Evolutionary conservation across 2,329 filamentous ascomycete species (phyloP), one percentile per base, ranked within the genome.

Genomic region (Colletotrichum chrysophilum): DNA sequence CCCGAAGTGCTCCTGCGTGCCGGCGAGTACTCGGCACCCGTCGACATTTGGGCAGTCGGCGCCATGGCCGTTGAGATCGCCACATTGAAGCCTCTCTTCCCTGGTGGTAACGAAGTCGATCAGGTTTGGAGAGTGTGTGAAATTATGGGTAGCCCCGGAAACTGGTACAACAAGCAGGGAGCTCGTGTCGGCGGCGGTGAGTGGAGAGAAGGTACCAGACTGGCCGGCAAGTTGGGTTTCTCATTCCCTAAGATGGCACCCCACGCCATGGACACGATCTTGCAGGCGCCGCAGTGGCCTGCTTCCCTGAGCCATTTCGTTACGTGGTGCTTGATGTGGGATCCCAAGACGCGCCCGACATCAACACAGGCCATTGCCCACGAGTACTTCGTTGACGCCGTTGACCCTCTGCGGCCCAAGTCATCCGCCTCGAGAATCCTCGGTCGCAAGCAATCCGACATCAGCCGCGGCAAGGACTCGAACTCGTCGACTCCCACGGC

Each of bases 161-260:
- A 96, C 86, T 99, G 97, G 97, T 97, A 98, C 84, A 98, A 95
- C 88, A 98, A 98, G 86, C 89, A 94, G 7, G 96, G 96, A 28
- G 89, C 90, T 30, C 94, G 93, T 78, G 95, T 99, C 32, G 97
- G 97, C 71, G 97, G 97, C 82, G 97, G 97, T 81, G 97, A 99
- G 80, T 99, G 97, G 97, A 95, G 96, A 81, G 97, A 99, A 74
- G 97, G 97, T 73, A 96, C 96, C 61, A 92, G 95, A 77, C 89
- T 99, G 75, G 97, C 97, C 72, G 95, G 97, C 79, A 98, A 98
- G 89, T 91, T 99, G 78, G 97, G 97, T 71, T 99, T 99, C 85
- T 98, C 97, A 1, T 99, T 99, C 86, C 97, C 97, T 76, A 98
- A 97, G 92, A 98, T 99, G 97, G 96, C 97, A 26, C 97, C 97